Conservation (phyloP, 2,329 filamentous ascomycete species). For the Penicillium hordei region DNA sequence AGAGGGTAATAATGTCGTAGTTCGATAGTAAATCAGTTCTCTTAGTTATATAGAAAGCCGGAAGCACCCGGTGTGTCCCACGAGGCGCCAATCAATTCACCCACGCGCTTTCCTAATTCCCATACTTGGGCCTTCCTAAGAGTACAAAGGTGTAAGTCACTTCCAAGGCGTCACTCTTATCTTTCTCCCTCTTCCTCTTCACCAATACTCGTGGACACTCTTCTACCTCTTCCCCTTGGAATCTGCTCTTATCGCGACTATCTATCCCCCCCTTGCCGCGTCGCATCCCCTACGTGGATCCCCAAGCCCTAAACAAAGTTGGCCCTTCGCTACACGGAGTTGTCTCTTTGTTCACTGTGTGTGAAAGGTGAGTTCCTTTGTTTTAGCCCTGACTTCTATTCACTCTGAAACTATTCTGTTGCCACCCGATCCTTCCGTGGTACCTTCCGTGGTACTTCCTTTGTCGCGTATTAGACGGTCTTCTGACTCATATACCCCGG, state of each 20-base stretch:
- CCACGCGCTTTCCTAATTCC: slow-evolving; percentile 24
- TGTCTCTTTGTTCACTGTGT: slow-evolving; percentile 18
- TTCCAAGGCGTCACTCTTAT: slow-evolving; percentile 1
- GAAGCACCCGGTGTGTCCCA: slow-evolving; percentile 22
- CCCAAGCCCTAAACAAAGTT: slow-evolving; percentile 14
- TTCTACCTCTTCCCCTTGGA: background rate
- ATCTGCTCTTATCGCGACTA: slow-evolving; percentile 14
- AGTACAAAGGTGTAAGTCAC: slow-evolving; percentile 7
- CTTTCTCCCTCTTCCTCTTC: background rate
- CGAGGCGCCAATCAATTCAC: slow-evolving; percentile 26
- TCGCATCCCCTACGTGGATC: slow-evolving; percentile 22
- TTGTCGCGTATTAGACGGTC: slow-evolving; percentile 17
- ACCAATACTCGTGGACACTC: background rate
- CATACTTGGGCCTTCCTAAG: slow-evolving; percentile 17
- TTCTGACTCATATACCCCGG: slow-evolving; percentile 27
- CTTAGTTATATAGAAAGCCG: too few species aligned
- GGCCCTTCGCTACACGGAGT: slow-evolving; percentile 10
- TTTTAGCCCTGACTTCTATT: background rate
- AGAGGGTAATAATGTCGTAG: slow-evolving; percentile 2
- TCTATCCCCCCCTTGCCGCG: slow-evolving; percentile 23
- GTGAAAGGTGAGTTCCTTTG: slow-evolving; percentile 22
- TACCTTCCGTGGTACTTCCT: too few species aligned
- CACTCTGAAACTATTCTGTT: background rate
- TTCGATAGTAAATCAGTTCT: background rate
- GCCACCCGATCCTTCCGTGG: slow-evolving; percentile 21